These are phyloP conservation scores for Sungouiozyma intestinalis DNA, from an alignment of 805 yeast species.

Conservation along the genomic window DNA sequence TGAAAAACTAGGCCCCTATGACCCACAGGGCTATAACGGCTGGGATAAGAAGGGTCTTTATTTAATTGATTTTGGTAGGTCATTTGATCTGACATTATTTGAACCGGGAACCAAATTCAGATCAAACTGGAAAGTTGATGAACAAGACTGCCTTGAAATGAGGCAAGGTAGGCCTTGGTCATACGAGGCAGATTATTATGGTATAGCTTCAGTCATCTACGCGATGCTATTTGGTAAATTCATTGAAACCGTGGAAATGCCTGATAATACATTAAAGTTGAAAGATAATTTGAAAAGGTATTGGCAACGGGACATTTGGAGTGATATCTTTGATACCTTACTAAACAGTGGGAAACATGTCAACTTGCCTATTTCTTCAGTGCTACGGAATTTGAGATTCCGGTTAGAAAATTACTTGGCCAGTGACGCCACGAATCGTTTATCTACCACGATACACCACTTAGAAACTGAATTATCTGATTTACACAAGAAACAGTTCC, in stretches of 20 bases:
- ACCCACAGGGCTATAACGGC: slow-evolving; percentile 30
- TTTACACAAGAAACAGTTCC: background rate
- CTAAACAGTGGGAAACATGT: slow-evolving; percentile 42
- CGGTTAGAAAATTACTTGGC: slow-evolving; percentile 10
- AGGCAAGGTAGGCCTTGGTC: slow-evolving; percentile 53
- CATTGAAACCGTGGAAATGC: slow-evolving; percentile 35
- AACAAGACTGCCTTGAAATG: slow-evolving; percentile 69
- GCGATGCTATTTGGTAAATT: slow-evolving; percentile 60
- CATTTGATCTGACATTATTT: slow-evolving; percentile 58
- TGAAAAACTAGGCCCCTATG: slow-evolving; percentile 21
- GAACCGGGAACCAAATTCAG: slow-evolving; percentile 42
- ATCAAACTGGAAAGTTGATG: slow-evolving; percentile 50
- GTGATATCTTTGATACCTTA: slow-evolving; percentile 47
- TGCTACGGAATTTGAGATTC: slow-evolving; percentile 16
- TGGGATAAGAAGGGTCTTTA: slow-evolving; percentile 48
- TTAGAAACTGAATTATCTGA: slow-evolving; percentile 27
- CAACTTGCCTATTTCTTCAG: slow-evolving; percentile 33
- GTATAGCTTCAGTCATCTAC: slow-evolving; percentile 67
- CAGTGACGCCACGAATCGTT: slow-evolving; percentile 10
- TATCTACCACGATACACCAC: slow-evolving; percentile 28
- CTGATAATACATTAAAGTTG: slow-evolving; percentile 29
- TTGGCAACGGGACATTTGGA: slow-evolving; percentile 71
- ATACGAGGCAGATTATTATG: slow-evolving; percentile 75
- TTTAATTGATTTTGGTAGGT: slow-evolving; percentile 73
- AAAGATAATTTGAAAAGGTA: slow-evolving; percentile 49